Evolutionary conservation across 352 stramenopile species (phyloP).

Genomic region (Globisporangium recalcitrans): DNA sequence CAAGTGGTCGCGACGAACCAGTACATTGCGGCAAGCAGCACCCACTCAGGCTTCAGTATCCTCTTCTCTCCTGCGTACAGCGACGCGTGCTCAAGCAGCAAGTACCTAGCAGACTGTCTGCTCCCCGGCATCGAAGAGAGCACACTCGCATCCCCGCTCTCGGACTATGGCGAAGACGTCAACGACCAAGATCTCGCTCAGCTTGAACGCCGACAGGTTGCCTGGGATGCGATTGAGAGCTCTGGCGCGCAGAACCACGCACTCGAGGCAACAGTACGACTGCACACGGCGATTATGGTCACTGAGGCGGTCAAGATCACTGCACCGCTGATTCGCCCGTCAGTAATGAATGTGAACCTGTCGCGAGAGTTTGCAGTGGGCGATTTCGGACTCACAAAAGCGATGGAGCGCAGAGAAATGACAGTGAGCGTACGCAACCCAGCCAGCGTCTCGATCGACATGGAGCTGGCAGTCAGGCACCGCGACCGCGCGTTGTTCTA

Average conservation of each 20-base stretch:
- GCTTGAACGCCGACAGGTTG: slow-evolving; percentile 26
- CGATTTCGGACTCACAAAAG: slow-evolving; percentile 38
- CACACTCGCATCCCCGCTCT: slow-evolving; percentile 21
- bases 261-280: slow-evolving; percentile 23
- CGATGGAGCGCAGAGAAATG: slow-evolving; percentile 20
- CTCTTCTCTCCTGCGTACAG: slow-evolving; percentile 31
- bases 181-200: slow-evolving; percentile 26
- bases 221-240: slow-evolving; percentile 21
- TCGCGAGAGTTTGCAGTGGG: neutral
- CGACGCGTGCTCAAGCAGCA: slow-evolving; percentile 19
- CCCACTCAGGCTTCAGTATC: slow-evolving; percentile 6
- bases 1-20: slow-evolving; percentile 8
- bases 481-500: slow-evolving; percentile 43
- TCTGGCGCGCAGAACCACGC: neutral
- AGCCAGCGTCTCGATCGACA: slow-evolving; percentile 36
- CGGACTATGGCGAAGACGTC: slow-evolving; percentile 32
- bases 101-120: slow-evolving; percentile 38
- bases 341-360: slow-evolving; percentile 18
- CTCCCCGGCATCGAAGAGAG: slow-evolving; percentile 14
- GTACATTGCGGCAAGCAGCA: neutral
- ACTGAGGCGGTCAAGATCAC: slow-evolving; percentile 27
- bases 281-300: slow-evolving; percentile 35
- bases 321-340: slow-evolving; percentile 28
- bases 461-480: slow-evolving; percentile 41
- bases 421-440: slow-evolving; percentile 44